These are phyloP conservation scores for Rehmannia glutinosa DNA, from an alignment of 257 asterid species.

Conservation along the genomic window DNA sequence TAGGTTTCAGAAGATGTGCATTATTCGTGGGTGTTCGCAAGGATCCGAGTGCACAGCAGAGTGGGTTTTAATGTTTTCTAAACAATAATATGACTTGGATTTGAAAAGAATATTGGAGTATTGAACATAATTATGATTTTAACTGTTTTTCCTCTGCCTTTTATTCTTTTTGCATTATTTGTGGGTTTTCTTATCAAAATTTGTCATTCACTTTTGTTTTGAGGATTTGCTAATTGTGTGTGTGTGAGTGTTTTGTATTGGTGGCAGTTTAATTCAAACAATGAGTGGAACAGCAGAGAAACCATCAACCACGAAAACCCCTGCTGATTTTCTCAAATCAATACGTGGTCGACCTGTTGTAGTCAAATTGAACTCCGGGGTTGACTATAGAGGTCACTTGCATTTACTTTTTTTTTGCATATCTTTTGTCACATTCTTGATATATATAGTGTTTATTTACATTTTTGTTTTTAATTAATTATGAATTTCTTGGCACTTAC, in stretches of 20 bases:
- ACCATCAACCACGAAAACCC: slow-evolving; percentile 74
- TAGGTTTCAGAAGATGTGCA: background rate
- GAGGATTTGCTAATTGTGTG: slow-evolving; percentile 1
- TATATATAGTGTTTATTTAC: background rate
- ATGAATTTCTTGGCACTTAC: background rate
- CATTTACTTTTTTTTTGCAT: background rate
- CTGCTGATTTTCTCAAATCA: slow-evolving; percentile 92
- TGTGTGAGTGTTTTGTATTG: background rate
- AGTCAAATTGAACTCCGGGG: slow-evolving; percentile 93
- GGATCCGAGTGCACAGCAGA: too few relatives aligned
- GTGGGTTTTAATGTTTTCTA: too few relatives aligned
- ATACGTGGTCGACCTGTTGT: slow-evolving; percentile 98
- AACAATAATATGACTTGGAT: too few relatives aligned
- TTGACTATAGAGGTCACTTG: slow-evolving; percentile 78
- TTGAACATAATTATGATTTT: too few relatives aligned
- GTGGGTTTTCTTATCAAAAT: background rate
- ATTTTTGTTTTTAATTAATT: background rate
- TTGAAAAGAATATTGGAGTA: too few relatives aligned
- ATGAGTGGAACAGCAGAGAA: slow-evolving; percentile 80
- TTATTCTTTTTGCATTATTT: too few relatives aligned
- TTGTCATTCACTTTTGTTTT: background rate
- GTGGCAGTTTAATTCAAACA: background rate
- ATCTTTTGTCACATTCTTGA: background rate
- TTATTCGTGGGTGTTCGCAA: too few relatives aligned
- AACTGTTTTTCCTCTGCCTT: too few relatives aligned